Conservation (phyloP, 495 filamentous ascomycete genomes). For the Apodospora peruviana region DNA sequence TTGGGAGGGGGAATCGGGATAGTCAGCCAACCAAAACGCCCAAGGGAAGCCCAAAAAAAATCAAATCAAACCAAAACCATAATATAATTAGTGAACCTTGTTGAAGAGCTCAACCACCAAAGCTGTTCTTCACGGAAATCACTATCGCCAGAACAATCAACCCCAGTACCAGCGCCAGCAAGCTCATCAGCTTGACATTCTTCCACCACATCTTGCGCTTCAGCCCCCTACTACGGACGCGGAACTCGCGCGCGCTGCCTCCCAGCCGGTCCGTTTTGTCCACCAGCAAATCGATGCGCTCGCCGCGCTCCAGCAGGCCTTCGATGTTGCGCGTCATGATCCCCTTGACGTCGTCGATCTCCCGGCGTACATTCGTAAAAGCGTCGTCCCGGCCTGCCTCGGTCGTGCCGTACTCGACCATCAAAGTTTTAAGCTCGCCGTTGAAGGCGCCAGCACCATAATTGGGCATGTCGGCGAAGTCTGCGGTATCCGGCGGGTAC, state of each 20-base stretch:
- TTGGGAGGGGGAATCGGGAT: no score
- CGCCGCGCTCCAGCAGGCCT: slow-evolving; percentile 86
- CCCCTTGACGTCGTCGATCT: slow-evolving; percentile 88
- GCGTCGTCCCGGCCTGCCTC: slow-evolving; percentile 72
- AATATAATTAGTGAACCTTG: background rate
- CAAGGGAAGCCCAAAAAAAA: background rate
- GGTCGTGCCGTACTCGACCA: slow-evolving; percentile 80
- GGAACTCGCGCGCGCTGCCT: slow-evolving; percentile 79
- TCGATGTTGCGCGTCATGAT: slow-evolving; percentile 99
- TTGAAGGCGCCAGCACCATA: slow-evolving; percentile 93
- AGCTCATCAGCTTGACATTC: slow-evolving; percentile 88
- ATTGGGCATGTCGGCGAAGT: slow-evolving; percentile 73
- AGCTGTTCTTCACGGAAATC: slow-evolving; percentile 17
- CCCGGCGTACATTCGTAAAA: slow-evolving; percentile 70
- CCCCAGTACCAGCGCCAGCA: slow-evolving; percentile 73
- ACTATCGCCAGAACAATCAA: slow-evolving; percentile 63
- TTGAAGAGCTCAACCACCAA: background rate
- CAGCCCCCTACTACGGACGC: slow-evolving; percentile 75
- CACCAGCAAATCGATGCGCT: slow-evolving; percentile 90
- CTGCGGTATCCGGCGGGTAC: slow-evolving; percentile 60
- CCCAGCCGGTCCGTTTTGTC: slow-evolving; percentile 95
- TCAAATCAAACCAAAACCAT: background rate
- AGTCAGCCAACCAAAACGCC: background rate
- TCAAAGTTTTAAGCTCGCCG: slow-evolving; percentile 63
- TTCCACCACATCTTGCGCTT: slow-evolving; percentile 99